A percentile compares a stretch with the other conserved stretches of the same genome.
Conservation (phyloP, 768 basidiomycete genomes). For the Chiua virens region DNA sequence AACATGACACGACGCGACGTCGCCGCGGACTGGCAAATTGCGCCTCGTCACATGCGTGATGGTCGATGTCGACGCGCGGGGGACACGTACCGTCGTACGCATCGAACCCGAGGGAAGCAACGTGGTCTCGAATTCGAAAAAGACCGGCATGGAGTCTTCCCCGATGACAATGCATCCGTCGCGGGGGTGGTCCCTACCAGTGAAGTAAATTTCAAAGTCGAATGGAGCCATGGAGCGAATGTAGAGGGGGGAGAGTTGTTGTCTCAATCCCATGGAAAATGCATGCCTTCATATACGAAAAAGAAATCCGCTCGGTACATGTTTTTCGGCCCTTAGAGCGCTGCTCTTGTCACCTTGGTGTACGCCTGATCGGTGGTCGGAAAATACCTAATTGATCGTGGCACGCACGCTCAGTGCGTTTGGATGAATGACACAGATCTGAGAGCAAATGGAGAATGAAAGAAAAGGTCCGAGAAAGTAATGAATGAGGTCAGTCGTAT, state of each 20-base stretch:
- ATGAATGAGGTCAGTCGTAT: slow-evolving; percentile 2
- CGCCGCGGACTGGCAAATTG: too few relatives aligned
- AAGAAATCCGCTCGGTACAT: slow-evolving; percentile 8
- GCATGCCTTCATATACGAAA: slow-evolving; percentile 32
- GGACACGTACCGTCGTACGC: slow-evolving; percentile 27
- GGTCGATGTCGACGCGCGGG: neutral
- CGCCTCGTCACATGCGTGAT: too few relatives aligned
- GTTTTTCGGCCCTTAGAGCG: slow-evolving; percentile 10
- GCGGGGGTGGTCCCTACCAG: slow-evolving; percentile 67
- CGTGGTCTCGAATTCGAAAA: slow-evolving; percentile 66
- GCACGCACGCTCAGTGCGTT: slow-evolving; percentile 37
- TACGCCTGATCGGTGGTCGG: slow-evolving; percentile 47
- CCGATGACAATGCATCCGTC: slow-evolving; percentile 65
- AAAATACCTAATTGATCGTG: slow-evolving; percentile 47
- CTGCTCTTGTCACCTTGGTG: slow-evolving; percentile 52
- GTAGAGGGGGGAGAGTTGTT: neutral
- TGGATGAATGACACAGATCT: slow-evolving; percentile 22
- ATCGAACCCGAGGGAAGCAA: slow-evolving; percentile 16
- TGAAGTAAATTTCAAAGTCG: slow-evolving; percentile 64
- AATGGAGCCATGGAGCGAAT: slow-evolving; percentile 31
- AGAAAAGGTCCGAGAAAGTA: slow-evolving; percentile 18
- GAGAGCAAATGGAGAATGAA: slow-evolving; percentile 14
- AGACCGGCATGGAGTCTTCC: slow-evolving; percentile 56
- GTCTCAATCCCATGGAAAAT: neutral
- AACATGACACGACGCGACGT: too few relatives aligned